A percentile compares a stretch with the other conserved stretches of the same genome.
These are phyloP conservation scores for Phoma herbarum DNA, from an alignment of 2,329 filamentous ascomycete species.

Conservation along the genomic window DNA sequence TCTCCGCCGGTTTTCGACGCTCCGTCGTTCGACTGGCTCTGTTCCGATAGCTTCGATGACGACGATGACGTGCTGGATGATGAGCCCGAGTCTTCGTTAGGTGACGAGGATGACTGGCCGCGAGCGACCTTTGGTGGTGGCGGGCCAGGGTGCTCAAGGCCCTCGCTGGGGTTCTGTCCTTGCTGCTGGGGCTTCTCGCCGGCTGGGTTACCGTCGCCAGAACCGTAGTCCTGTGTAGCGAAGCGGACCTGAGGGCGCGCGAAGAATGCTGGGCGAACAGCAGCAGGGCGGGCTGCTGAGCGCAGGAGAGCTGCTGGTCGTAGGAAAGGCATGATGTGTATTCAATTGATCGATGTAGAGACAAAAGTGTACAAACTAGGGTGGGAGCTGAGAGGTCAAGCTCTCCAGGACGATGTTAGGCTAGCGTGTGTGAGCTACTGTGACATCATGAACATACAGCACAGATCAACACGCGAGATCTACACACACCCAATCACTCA, in stretches of 20 bases:
- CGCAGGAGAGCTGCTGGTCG: slow-evolving; percentile 43
- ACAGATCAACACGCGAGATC: neutral
- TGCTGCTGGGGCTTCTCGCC: slow-evolving; percentile 56
- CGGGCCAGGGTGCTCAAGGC: slow-evolving; percentile 57
- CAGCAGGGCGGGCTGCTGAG: slow-evolving; percentile 34
- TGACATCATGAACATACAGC: slow-evolving; percentile 19
- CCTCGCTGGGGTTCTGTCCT: slow-evolving; percentile 50
- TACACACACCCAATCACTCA: slow-evolving; percentile 9
- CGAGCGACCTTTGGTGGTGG: slow-evolving; percentile 54
- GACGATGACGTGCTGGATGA: slow-evolving; percentile 21
- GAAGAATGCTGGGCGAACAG: slow-evolving; percentile 37
- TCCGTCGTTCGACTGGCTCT: slow-evolving; percentile 22
- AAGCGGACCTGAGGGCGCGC: slow-evolving; percentile 45
- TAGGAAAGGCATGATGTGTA: slow-evolving; percentile 43
- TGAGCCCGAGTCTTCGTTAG: slow-evolving; percentile 33
- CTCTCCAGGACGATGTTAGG: neutral
- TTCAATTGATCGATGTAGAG: slow-evolving; percentile 8
- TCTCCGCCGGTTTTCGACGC: slow-evolving; percentile 23
- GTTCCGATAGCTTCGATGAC: slow-evolving; percentile 17
- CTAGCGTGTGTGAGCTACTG: neutral
- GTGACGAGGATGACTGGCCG: slow-evolving; percentile 42
- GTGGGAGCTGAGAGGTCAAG: slow-evolving; percentile 3
- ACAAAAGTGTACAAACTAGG: neutral
- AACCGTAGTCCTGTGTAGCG: slow-evolving; percentile 55
- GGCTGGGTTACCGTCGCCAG: slow-evolving; percentile 53